phyloP scores from a whole-genome alignment of 1,284 basidiomycete species.

The Rhodotorula sp. region DNA sequence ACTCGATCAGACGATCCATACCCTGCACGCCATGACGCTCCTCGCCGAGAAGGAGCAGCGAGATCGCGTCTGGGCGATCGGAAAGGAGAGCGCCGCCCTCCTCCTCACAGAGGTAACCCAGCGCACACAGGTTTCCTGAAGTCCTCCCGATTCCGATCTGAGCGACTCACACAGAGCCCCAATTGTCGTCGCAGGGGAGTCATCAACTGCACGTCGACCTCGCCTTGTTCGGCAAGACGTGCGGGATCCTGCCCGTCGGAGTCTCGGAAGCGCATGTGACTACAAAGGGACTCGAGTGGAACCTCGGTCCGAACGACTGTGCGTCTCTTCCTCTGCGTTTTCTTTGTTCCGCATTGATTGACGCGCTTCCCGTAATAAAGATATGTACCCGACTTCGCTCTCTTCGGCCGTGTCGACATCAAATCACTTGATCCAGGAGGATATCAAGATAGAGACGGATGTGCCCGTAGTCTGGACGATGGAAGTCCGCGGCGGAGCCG shows the following conservation, averaged over 20 bases:
- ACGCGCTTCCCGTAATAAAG: slow-evolving; percentile 26
- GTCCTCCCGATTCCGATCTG: not conserved
- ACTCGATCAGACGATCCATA: slow-evolving; percentile 90
- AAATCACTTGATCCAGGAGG: slow-evolving; percentile 73
- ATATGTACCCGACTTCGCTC: slow-evolving; percentile 66
- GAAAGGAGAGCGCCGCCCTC: slow-evolving; percentile 86
- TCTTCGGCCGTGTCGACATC: slow-evolving; percentile 83
- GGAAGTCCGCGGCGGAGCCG: slow-evolving; percentile 52
- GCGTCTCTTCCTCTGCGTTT: slow-evolving; percentile 58
- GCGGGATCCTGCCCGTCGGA: slow-evolving; percentile 88
- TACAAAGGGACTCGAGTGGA: slow-evolving; percentile 85
- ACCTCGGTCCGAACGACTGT: slow-evolving; percentile 55
- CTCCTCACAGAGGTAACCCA: slow-evolving; percentile 69
- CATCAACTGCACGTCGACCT: slow-evolving; percentile 76
- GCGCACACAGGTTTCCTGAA: not conserved
- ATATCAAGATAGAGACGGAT: slow-evolving; percentile 73
- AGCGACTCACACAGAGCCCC: not conserved
- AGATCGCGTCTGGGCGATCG: slow-evolving; percentile 68
- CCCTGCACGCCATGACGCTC: slow-evolving; percentile 80
- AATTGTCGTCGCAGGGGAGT: slow-evolving; percentile 60
- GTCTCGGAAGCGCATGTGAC: slow-evolving; percentile 65
- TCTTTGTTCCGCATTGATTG: slow-evolving; percentile 16
- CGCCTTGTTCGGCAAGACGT: slow-evolving; percentile 73
- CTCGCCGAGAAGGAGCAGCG: slow-evolving; percentile 60
- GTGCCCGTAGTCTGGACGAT: slow-evolving; percentile 85